Conservation (phyloP, 192 early-diverging fungal genomes). For the Allomyces javanicus region DNA sequence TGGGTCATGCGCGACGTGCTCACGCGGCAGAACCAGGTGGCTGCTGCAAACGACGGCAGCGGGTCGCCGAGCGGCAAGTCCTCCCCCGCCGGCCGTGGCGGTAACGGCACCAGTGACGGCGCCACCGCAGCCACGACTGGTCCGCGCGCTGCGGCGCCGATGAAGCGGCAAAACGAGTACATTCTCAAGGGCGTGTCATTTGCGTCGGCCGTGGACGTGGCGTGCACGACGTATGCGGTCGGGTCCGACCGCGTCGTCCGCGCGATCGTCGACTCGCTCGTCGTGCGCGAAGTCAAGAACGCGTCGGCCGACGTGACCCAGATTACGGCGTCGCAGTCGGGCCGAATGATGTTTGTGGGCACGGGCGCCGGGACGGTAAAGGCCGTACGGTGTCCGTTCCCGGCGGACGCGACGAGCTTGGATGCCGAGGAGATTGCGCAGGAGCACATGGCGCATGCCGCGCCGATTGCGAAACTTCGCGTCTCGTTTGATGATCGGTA, state of each 20-base stretch:
- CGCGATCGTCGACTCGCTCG: conserved; percentile 34
- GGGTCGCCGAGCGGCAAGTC: too few relatives aligned
- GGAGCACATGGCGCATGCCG: conserved; percentile 27
- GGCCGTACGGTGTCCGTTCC: conserved; percentile 27
- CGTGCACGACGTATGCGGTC: conserved; percentile 21
- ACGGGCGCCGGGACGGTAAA: conserved; percentile 20
- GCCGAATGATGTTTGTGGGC: conserved; percentile 39
- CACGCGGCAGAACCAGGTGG: not conserved
- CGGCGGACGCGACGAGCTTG: conserved; percentile 14
- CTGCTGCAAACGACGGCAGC: not conserved
- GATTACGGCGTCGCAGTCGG: conserved; percentile 23
- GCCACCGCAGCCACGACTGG: not conserved
- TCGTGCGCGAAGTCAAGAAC: conserved; percentile 23
- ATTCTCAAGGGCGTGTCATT: conserved; percentile 30
- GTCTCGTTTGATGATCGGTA: conserved; percentile 26
- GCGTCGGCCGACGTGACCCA: conserved; percentile 21
- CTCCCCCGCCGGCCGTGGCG: not conserved
- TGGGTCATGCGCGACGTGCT: conserved; percentile 19
- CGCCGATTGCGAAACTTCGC: conserved; percentile 18
- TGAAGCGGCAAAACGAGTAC: conserved; percentile 30
- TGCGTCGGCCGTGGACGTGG: conserved; percentile 16
- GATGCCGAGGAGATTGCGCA: conserved; percentile 6
- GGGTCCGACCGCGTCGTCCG: conserved; percentile 18
- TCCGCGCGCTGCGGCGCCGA: not conserved
- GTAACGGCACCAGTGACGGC: not conserved